Conservation (phyloP, 805 yeast species). For the Hanseniaspora lachancei region DNA sequence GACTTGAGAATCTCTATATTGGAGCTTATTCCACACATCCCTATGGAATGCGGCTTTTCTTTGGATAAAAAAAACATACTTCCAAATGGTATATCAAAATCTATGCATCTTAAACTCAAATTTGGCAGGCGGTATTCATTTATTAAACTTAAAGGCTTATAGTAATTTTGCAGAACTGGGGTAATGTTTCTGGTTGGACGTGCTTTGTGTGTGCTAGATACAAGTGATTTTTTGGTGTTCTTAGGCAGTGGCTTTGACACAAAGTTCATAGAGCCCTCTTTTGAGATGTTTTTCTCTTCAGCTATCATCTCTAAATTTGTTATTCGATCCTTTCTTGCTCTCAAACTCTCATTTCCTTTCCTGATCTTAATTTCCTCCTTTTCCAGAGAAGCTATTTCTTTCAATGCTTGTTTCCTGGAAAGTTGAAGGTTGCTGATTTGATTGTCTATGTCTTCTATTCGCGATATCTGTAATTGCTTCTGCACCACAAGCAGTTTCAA, state of each 20-base stretch:
- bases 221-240: constrained; percentile 19
- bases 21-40: background rate
- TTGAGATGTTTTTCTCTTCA: constrained; percentile 8
- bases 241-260: constrained; percentile 22
- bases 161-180: constrained; percentile 54
- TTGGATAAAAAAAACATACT: constrained; percentile 47
- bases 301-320: constrained; percentile 15
- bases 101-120: constrained; percentile 42
- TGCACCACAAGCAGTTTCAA: constrained; percentile 48
- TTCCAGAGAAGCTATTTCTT: constrained; percentile 47
- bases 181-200: constrained; percentile 33
- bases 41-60: background rate
- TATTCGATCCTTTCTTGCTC: constrained; percentile 15
- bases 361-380: constrained; percentile 40
- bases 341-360: constrained; percentile 31
- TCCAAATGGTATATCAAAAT: constrained; percentile 64
- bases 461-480: constrained; percentile 51
- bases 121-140: constrained; percentile 38
- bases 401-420: constrained; percentile 42
- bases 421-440: constrained; percentile 40
- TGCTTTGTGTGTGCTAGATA: background rate
- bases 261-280: constrained; percentile 16
- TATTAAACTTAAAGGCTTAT: constrained; percentile 45
- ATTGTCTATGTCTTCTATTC: constrained; percentile 49
- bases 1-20: background rate